Evolutionary conservation across 1,284 basidiomycete species (phyloP).

Genomic region (Pseudozyma hubeiensis): DNA sequence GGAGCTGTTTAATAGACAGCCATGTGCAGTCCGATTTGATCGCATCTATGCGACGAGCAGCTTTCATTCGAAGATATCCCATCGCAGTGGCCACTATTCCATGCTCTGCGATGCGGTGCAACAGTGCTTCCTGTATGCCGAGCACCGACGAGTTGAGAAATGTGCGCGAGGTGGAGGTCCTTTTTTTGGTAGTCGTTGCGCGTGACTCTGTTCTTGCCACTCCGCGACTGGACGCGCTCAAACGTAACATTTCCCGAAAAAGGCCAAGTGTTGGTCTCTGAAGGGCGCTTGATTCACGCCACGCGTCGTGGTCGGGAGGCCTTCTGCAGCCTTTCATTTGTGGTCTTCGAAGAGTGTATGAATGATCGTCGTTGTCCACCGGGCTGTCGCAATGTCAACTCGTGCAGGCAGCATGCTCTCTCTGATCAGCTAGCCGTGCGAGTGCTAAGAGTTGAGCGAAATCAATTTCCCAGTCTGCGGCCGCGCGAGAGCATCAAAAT

Average conservation of each 20-base stretch:
- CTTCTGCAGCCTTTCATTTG: conserved; percentile 5
- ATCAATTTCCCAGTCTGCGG: not conserved
- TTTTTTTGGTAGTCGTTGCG: not conserved
- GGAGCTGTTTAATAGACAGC: no score
- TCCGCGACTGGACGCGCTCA: conserved; percentile 2
- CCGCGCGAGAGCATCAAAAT: conserved; percentile 16
- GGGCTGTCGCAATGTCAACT: no score
- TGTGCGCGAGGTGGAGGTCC: not conserved
- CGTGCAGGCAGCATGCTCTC: no score
- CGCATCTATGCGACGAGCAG: no score
- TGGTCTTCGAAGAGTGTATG: no score
- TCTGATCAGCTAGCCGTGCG: no score
- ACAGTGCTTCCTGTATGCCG: no score
- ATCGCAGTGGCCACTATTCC: no score
- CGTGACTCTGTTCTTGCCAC: conserved; percentile 3
- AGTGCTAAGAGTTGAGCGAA: not conserved
- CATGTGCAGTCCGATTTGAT: not conserved
- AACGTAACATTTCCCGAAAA: not conserved
- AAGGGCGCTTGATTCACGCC: not conserved
- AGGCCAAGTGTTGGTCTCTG: conserved; percentile 15
- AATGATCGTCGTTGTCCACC: no score
- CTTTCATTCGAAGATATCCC: no score
- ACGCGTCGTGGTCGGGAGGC: conserved; percentile 8
- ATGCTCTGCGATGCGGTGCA: no score
- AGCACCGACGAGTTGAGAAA: no score